Percentiles rank a stretch among this genome's conserved stretches.
These are phyloP conservation scores for Phialophora macrospora DNA, from an alignment of 2,329 filamentous ascomycete genomes.

Conservation along the genomic window DNA sequence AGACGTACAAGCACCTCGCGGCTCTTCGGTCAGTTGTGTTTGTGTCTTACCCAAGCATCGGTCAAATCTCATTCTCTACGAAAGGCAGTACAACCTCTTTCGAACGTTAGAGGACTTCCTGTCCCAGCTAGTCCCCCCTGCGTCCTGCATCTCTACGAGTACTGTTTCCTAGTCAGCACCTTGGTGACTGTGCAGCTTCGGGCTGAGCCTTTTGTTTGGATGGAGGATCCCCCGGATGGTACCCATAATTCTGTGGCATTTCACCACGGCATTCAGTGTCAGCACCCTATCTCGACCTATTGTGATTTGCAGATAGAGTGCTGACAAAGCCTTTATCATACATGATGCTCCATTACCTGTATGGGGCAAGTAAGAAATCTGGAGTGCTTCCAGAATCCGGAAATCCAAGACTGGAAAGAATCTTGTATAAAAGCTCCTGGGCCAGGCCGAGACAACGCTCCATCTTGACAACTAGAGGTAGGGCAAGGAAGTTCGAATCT, in stretches of 20 bases:
- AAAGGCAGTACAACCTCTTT: neutral
- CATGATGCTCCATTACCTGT: conserved; percentile 13
- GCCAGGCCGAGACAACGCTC: neutral
- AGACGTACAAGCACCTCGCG: too few relatives aligned
- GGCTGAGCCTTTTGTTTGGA: neutral
- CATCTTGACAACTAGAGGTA: neutral
- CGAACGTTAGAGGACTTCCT: neutral
- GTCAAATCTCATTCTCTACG: neutral
- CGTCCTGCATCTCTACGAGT: neutral
- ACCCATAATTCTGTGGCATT: neutral
- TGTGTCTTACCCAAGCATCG: neutral
- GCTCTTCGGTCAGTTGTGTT: neutral
- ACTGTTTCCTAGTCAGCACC: neutral
- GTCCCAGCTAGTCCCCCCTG: neutral
- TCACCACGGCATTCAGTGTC: conserved; percentile 1
- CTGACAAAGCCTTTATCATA: conserved; percentile 23
- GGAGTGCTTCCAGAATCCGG: conserved; percentile 2
- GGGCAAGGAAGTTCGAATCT: neutral
- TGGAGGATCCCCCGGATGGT: neutral
- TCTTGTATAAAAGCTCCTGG: neutral
- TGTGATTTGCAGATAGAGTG: conserved; percentile 12
- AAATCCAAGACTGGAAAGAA: conserved; percentile 1
- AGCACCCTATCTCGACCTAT: conserved; percentile 17
- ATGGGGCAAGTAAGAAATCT: conserved; percentile 15
- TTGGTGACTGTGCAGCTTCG: conserved; percentile 13